These are phyloP conservation scores for Peziza echinospora DNA, from an alignment of 495 filamentous ascomycete species.

Conservation along the genomic window DNA sequence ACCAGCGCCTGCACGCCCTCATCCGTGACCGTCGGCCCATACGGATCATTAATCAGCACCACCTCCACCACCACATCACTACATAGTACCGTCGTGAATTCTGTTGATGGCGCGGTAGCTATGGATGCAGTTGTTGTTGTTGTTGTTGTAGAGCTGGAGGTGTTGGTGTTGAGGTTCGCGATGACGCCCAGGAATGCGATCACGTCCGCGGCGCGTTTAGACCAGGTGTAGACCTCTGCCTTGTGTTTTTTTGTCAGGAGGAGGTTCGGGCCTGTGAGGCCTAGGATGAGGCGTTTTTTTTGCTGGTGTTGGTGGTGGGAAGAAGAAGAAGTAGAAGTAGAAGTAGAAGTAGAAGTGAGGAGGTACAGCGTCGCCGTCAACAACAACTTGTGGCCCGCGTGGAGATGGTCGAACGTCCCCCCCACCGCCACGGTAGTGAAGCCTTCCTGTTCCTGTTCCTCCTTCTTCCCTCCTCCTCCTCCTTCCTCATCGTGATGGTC, in stretches of 20 bases:
- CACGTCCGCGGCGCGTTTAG: conserved; percentile 42
- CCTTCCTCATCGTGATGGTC: not conserved
- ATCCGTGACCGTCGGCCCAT: conserved; percentile 77
- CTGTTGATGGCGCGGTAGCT: not conserved
- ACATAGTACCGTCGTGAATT: not conserved
- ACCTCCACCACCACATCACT: conserved; percentile 34
- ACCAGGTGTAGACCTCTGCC: conserved; percentile 58
- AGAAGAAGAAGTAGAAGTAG: not conserved
- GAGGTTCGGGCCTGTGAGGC: conserved; percentile 70
- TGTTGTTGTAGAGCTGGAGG: conserved; percentile 21
- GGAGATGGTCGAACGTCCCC: not conserved
- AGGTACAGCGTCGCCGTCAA: conserved; percentile 64
- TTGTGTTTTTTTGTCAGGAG: conserved; percentile 73
- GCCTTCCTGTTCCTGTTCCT: too few relatives aligned
- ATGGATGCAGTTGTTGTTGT: conserved; percentile 11
- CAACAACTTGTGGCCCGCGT: conserved; percentile 9
- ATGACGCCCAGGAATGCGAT: conserved; percentile 51
- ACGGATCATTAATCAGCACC: conserved; percentile 70
- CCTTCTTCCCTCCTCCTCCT: not conserved
- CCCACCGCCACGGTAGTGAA: not conserved
- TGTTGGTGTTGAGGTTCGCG: conserved; percentile 24
- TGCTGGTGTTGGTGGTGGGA: conserved; percentile 20
- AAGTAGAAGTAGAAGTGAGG: conserved; percentile 26
- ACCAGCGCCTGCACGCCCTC: conserved; percentile 58
- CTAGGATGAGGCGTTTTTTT: conserved; percentile 39